Conservation (phyloP, 768 basidiomycete genomes). For the Gymnopilus junonius region DNA sequence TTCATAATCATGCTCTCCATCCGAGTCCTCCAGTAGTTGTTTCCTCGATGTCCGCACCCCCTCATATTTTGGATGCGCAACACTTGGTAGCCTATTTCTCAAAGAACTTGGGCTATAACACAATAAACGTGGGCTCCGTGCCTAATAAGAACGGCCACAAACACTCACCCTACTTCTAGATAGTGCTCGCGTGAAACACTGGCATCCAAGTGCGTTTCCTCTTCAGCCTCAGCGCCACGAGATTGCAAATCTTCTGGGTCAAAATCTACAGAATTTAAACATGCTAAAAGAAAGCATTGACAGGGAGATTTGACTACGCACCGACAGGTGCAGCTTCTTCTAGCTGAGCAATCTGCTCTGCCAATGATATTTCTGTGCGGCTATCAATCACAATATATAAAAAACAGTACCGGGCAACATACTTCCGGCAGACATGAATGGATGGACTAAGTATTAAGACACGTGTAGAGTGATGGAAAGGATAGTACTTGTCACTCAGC, state of each 20-base stretch:
- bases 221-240: conserved; percentile 49
- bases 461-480: too few species aligned
- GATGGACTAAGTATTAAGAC: background rate
- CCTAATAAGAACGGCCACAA: background rate
- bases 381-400: background rate
- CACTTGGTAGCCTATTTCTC: conserved; percentile 63
- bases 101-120: conserved; percentile 66
- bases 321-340: conserved; percentile 73
- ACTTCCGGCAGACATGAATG: conserved; percentile 26
- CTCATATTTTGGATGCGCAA: conserved; percentile 81
- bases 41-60: conserved; percentile 68
- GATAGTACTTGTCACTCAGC: too few species aligned
- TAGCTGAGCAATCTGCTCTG: conserved; percentile 83
- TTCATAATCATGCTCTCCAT: conserved; percentile 32
- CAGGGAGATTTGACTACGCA: conserved; percentile 32
- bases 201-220: conserved; percentile 35
- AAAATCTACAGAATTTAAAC: conserved; percentile 49
- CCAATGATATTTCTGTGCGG: conserved; percentile 56
- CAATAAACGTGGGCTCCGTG: background rate
- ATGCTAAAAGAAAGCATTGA: background rate
- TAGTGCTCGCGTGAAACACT: conserved; percentile 72
- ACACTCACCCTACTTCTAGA: conserved; percentile 77
- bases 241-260: conserved; percentile 78
- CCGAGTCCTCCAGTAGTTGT: conserved; percentile 51
- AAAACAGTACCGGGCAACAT: background rate